Evolutionary conservation across 1,284 basidiomycete species (phyloP), one percentile per base, ranked within the genome.

Genomic region (Sanghuangporus sanghuang): DNA sequence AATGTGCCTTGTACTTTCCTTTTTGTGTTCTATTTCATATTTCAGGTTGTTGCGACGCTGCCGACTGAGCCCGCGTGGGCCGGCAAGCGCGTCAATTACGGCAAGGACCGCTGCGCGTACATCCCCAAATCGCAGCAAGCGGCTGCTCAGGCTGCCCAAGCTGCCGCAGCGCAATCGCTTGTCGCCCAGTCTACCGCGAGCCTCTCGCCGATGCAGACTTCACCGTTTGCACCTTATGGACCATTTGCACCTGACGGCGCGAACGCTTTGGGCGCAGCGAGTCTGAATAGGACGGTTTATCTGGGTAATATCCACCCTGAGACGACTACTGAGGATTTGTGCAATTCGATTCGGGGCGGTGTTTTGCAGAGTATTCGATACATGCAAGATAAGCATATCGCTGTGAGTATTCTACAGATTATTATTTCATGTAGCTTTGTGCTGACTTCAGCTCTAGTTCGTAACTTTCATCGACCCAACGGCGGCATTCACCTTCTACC

Each of bases 61-160:
- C 93, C 94, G 0, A 89, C 86, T 3, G 93, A 96, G 74, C 89
- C 91, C 2, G 85, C 83, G 0, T 98, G 94, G 92, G 89, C 91
- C n/a, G 93, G 92, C 69, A 95, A 95, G 75, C 88, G 94, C 54
- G 92, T 97, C 74, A 94, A 94, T 76, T 97, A 94, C 71, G 95
- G 95, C 73, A 96, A 96, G 76, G 93, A 96, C 73, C 91, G 94
- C 67, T 96, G 94, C 69, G 95, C 95, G 9, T 97, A 97, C 73
- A 92, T 95, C 53, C 93, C 92, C 58, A 94, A 93, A 76, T 92
- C 89, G 7, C 92, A 94, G 73, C 92, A 94, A 74, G 88, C 85
- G 0, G 90, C 89, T 23, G 89, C 90, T 6, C 89, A 90, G 68
- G 87, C 89, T 63, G 90, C 90, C 18, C 89, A 92, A 70, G 88